A percentile compares a stretch with the other conserved stretches of the same genome.
phyloP scores from a whole-genome alignment of 2,329 filamentous ascomycete species.

The Aspergillus felis region DNA sequence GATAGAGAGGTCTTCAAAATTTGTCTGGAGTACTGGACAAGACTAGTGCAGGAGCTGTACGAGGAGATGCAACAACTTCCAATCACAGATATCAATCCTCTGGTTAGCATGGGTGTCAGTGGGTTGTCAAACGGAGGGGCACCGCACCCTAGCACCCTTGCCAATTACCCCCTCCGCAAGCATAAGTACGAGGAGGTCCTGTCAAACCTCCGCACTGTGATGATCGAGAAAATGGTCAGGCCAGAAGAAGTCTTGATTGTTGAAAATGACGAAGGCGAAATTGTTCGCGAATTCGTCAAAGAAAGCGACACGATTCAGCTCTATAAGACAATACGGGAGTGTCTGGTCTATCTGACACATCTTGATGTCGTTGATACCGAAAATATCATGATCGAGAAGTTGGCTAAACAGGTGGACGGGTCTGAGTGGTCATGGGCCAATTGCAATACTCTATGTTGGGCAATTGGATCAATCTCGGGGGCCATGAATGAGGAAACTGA shows the following conservation, averaged over 20 bases:
- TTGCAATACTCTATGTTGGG: conserved; percentile 99
- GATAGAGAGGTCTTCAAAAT: conserved; percentile 99
- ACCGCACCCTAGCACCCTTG: conserved; percentile 76
- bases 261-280: conserved; percentile 99
- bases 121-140: conserved; percentile 75
- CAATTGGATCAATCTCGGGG: conserved; percentile 95
- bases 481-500: conserved; percentile 99
- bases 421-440: conserved; percentile 99
- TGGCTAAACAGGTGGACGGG: conserved; percentile 90
- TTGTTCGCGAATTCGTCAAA: conserved; percentile 98
- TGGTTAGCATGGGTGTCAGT: conserved; percentile 71
- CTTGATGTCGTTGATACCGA: conserved; percentile 96
- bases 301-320: conserved; percentile 98
- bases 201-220: conserved; percentile 89
- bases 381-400: conserved; percentile 98
- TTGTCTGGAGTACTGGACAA: conserved; percentile 98
- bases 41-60: conserved; percentile 94
- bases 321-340: conserved; percentile 98
- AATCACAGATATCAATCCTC: conserved; percentile 85
- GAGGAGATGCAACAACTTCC: conserved; percentile 98
- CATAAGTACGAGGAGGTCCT: conserved; percentile 96
- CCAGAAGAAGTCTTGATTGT: conserved; percentile 97
- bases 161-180: conserved; percentile 90
- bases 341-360: conserved; percentile 94
- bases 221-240: conserved; percentile 99